Base-by-base conservation (phyloP, 176 grass and related monocot genomes). In the Canna indica region DNA sequence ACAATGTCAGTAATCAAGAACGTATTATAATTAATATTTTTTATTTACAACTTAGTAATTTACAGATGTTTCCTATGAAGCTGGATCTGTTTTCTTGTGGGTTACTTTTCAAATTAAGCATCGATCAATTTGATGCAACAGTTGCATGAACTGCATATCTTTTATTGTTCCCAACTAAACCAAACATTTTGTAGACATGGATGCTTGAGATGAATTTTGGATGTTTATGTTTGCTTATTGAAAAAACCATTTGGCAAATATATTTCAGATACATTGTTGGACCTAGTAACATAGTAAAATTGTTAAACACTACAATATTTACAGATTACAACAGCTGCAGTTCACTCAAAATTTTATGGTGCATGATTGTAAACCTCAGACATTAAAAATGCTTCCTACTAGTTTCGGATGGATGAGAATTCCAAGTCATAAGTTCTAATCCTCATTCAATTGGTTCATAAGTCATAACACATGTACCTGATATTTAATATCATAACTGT, bases 1-100 rank as follows among this genome's bases (percentile, higher is more conserved):
- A 84, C 14, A 80, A 92, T 81, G 94, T 97, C 41, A 90, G 94
- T 90, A 81, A 76, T 85, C 50, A 72, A 75, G 36, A 70, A 33
- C n/a, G 4, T 60, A 8, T 60, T 60, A 3, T 60, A 30, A 30
- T 3, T 56, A n/a, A n/a, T 56, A n/a, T 56, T 56, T 8, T 24
- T n/a, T 26, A 24, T 56, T 4, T 56, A 24, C 24, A 1, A 46
- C 44, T 46, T 46, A 12, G 15, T 7, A 46, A 46, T 12, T 14
- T 7, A 46, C 9, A 46, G 12, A 46, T 46, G 4, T 46, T 46
- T 1, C 44, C 15, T 46, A 18, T 16, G 20, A 20, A 0, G 14
- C 5, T 13, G 20, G 20, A 50, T 25, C 1, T 11, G 26, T 63
- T 63, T 11, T 32, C 30, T 62, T 34, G 59, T 54, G 17, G 3